Base-by-base conservation (phyloP, 2,329 filamentous ascomycete species). In the Cladophialophora chaetospira region DNA sequence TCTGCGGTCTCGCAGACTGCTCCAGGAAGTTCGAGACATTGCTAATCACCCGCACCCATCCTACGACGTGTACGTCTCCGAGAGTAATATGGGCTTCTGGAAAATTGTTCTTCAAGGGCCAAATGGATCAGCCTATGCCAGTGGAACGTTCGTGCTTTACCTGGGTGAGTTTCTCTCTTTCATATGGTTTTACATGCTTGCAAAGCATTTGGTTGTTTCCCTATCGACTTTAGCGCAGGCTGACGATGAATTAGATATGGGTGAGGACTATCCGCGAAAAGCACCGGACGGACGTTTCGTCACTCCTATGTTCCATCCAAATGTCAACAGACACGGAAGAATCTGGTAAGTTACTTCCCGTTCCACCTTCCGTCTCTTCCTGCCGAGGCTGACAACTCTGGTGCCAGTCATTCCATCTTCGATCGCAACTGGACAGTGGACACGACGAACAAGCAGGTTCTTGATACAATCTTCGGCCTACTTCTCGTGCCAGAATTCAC, bases 41-140 rank as follows among this genome's bases (percentile, higher is more conserved):
- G 64, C 64, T 5, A 57, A 58, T 2, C 64, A 66, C 19, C 55
- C 58, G 3, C 68, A 74, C 46, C 67, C 68, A 3, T 64, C 65
- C 21, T 73, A 72, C 47, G 73, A 76, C 44, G 60, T 75, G 29
- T 76, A 73, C 55, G 68, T 76, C 23, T 71, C 65, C 19, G 72
- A 74, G 52, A 59, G 61, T 23, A 72, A 75, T 53, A 70, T 75
- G 56, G 65, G 62, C 1, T 73, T 75, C 63, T 75, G 70, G 72
- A 75, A 76, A 57, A 61, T 75, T 5, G 69, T 73, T 6, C 72
- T 76, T 65, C 55, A 67, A 45, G 73, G 70, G 13, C 67, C 72
- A 5, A 57, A 63, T 11, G 66, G 61, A 6, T 65, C 68, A 43
- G 60, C 71, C 1, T 74, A 74, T 48, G 60, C 64, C 2, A 58